phyloP scores from a whole-genome alignment of 345 rosid species.

The Leavenworthia alabamica region DNA sequence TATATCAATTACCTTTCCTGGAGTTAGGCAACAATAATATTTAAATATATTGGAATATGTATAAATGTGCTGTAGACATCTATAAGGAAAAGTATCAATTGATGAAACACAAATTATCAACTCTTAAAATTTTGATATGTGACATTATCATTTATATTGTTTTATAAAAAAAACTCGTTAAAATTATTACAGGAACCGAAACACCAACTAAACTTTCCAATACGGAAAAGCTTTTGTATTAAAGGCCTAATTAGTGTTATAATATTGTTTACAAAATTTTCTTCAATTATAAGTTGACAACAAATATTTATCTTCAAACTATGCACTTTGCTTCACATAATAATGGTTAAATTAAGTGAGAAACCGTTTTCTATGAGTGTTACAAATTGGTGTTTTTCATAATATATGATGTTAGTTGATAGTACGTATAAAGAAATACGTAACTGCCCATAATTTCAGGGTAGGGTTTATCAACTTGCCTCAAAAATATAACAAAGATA shows the following conservation, averaged over 20 bases:
- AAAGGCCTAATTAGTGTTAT: neutral
- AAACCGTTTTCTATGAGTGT: neutral
- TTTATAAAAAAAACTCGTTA: neutral
- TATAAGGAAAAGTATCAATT: neutral
- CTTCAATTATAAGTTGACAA: neutral
- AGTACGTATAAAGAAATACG: neutral
- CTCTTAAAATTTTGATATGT: neutral
- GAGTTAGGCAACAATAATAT: conserved; percentile 20
- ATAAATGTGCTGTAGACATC: neutral
- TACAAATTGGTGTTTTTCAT: neutral
- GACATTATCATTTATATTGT: neutral
- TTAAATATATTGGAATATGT: neutral
- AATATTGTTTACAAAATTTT: neutral
- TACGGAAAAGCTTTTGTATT: neutral
- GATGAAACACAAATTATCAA: neutral
- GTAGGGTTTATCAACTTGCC: neutral
- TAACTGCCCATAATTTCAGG: neutral
- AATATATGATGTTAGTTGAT: too few relatives aligned
- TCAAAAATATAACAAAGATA: neutral
- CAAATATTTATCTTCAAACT: neutral
- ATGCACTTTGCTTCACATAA: neutral
- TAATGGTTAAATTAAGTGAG: neutral
- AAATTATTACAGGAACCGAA: neutral
- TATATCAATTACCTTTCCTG: conserved; percentile 11
- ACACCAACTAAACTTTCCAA: neutral